phyloP scores from a whole-genome alignment of 805 yeast genomes.

The Yamadazyma phyllophila region DNA sequence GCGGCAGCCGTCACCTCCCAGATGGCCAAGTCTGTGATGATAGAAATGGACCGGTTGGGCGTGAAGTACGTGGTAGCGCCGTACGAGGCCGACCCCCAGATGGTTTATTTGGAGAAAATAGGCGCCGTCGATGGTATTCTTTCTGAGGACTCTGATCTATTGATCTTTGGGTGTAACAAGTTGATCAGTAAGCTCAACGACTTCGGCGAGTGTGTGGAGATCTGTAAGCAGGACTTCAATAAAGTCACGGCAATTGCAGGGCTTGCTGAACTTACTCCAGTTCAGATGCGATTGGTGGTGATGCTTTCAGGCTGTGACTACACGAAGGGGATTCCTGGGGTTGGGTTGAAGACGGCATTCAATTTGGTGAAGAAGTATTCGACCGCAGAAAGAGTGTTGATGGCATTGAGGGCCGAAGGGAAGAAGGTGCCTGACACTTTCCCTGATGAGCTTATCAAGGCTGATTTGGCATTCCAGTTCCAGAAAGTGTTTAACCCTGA shows the following conservation, averaged over 20 bases:
- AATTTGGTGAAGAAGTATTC: conserved; percentile 50
- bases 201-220: conserved; percentile 68
- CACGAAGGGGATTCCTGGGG: conserved; percentile 76
- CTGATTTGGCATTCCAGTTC: conserved; percentile 75
- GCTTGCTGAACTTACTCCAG: conserved; percentile 48
- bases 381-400: conserved; percentile 54
- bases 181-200: conserved; percentile 82
- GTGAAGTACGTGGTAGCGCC: conserved; percentile 90
- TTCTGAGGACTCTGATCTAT: conserved; percentile 91
- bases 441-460: conserved; percentile 57
- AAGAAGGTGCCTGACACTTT: conserved; percentile 59
- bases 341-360: conserved; percentile 80
- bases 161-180: conserved; percentile 78
- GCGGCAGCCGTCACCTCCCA: conserved; percentile 85
- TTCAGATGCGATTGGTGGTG: conserved; percentile 72
- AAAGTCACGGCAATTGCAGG: conserved; percentile 47
- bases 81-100: conserved; percentile 96
- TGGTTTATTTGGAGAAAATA: conserved; percentile 79
- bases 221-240: conserved; percentile 54
- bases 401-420: conserved; percentile 59
- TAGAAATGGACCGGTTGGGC: conserved; percentile 53
- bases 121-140: conserved; percentile 82
- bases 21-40: conserved; percentile 86
- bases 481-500: conserved; percentile 84
- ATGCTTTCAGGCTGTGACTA: conserved; percentile 96